These are phyloP conservation scores for Phytophthora chlamydospora DNA, from an alignment of 352 stramenopile species.

Conservation along the genomic window DNA sequence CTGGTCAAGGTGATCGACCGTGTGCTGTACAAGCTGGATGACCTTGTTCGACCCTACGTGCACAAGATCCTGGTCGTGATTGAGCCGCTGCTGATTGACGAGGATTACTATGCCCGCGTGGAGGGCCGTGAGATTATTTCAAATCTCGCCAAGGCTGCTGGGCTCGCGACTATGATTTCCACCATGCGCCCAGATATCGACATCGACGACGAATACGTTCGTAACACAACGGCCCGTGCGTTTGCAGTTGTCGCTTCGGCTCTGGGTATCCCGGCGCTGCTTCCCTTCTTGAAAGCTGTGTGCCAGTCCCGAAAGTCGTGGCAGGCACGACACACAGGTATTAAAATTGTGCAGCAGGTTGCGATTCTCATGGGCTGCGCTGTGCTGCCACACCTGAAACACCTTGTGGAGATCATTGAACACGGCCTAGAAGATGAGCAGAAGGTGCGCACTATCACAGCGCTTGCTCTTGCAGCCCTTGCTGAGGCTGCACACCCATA, in stretches of 20 bases:
- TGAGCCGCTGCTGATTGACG: constrained; percentile 99
- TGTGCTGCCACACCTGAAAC: constrained; percentile 97
- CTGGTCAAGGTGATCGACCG: constrained; percentile 99
- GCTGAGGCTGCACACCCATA: constrained; percentile 98
- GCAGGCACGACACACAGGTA: constrained; percentile 99
- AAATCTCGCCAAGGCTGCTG: constrained; percentile 98
- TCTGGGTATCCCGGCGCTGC: constrained; percentile 95
- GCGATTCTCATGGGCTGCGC: constrained; percentile 98
- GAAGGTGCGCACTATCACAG: constrained; percentile 99
- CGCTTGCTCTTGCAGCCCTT: constrained; percentile 96
- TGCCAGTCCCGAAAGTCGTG: constrained; percentile 98
- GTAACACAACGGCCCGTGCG: constrained; percentile 98
- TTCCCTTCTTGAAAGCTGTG: constrained; percentile 99
- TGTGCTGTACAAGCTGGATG: constrained; percentile 99
- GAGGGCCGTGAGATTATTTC: constrained; percentile 99
- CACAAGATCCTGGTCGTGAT: constrained; percentile 99
- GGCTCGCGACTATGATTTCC: constrained; percentile 99
- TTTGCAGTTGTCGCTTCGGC: constrained; percentile 99
- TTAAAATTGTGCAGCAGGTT: constrained; percentile 99
- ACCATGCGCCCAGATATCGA: constrained; percentile 99
- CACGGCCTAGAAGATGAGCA: constrained; percentile 98
- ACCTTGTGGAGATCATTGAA: constrained; percentile 98
- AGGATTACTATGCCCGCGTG: constrained; percentile 99
- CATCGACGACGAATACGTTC: constrained; percentile 98
- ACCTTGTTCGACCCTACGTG: constrained; percentile 98